These are phyloP conservation scores for Taphrina wiesneri DNA, from an alignment of 1,139 yeast genomes.

Conservation along the genomic window DNA sequence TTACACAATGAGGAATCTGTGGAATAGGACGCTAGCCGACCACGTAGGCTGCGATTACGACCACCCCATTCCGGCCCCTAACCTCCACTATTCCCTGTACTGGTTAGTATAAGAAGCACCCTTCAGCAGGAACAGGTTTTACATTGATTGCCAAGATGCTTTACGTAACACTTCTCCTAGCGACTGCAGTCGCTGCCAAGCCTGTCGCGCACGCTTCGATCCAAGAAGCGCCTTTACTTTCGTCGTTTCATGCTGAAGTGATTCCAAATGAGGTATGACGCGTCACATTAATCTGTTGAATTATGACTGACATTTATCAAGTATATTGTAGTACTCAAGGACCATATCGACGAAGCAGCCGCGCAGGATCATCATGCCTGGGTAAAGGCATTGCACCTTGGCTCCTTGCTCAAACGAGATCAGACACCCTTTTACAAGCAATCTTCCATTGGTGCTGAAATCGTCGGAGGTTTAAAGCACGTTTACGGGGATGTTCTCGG, in stretches of 20 bases:
- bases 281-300: neutral
- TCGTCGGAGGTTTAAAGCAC: slow-evolving; percentile 60
- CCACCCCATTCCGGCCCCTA: slow-evolving; percentile 14
- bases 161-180: slow-evolving; percentile 11
- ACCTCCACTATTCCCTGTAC: neutral
- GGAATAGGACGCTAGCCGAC: neutral
- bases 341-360: slow-evolving; percentile 55
- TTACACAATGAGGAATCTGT: neutral
- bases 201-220: slow-evolving; percentile 10
- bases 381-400: slow-evolving; percentile 56
- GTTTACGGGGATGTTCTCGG: slow-evolving; percentile 59
- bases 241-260: slow-evolving; percentile 19
- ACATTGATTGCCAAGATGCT: neutral
- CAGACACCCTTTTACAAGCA: slow-evolving; percentile 52
- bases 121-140: neutral
- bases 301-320: neutral
- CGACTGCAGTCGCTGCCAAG: slow-evolving; percentile 20
- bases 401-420: slow-evolving; percentile 43
- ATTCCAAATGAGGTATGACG: slow-evolving; percentile 33
- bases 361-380: slow-evolving; percentile 64
- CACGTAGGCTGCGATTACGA: neutral
- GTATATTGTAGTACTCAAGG: slow-evolving; percentile 76
- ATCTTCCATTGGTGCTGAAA: slow-evolving; percentile 43
- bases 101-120: neutral
- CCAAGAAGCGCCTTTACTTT: slow-evolving; percentile 23